Evolutionary conservation across 371 early-diverging fungal species (phyloP), one percentile per base, ranked within the genome.

Genomic region (Choanephora cucurbitarum): DNA sequence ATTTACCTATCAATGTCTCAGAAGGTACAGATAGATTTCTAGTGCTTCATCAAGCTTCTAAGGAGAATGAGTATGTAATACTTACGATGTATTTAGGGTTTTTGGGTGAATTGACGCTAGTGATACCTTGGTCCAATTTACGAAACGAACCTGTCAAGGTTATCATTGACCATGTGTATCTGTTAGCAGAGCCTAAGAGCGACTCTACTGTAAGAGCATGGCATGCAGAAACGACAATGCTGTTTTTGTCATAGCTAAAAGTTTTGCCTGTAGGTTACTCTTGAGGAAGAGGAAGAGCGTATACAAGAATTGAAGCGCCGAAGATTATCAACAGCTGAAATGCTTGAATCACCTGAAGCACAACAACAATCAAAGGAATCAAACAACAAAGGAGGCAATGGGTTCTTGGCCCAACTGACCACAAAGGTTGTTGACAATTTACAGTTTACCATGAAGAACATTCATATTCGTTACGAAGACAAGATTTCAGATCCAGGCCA

Each of bases 111-210:
- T 77, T 95, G 15, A 88, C 83, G 0, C 67, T 94, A 3, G 77
- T 75, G 18, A 93, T 95, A 52, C 94, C 95, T 14, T 95, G 95
- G 95, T 81, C 84, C 11, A 93, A 95, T 65, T 73, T 95, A 47
- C 88, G 91, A 66, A 85, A 77, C 52, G 81, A 88, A 55, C 94
- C 95, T n/a, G 89, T 94, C 41, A 84, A 86, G 55, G 79, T 93
- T 39, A 67, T 70, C 37, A 82, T 95, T 54, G 83, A 88, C 52
- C 81, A 93, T 66, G 86, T 95, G 2, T 90, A 83, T 48, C 51
- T 94, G 5, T 68, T 93, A 33, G 92, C 92, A 5, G 77, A 69
- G 14, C 94, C 93, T 7, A 84, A 85, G 43, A 85, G 77, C 23
- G 86, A 84, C 46, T 66, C 78, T 15, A 65, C 64, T 14, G 72